Conservation (phyloP, 2,329 filamentous ascomycete species). For the Gremmenia infestans region DNA sequence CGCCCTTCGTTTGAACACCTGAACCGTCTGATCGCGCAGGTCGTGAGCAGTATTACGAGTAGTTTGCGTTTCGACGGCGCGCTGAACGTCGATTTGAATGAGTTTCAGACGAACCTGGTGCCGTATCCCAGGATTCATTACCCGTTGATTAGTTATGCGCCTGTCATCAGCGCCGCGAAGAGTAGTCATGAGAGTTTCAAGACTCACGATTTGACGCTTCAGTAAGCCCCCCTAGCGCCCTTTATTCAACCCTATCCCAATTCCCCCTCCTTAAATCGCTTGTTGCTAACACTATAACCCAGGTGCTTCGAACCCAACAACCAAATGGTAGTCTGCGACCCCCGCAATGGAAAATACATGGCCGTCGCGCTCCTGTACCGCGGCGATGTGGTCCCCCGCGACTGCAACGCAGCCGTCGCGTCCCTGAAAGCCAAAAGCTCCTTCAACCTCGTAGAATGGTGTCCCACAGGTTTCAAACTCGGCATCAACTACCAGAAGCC, state of each 20-base stretch:
- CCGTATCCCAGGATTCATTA: conserved; percentile 65
- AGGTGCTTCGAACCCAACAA: conserved; percentile 61
- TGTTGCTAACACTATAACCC: conserved; percentile 6
- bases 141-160: conserved; percentile 60
- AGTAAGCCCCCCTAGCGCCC: conserved; percentile 38
- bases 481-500: conserved; percentile 63
- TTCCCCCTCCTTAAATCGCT: conserved; percentile 4
- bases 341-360: conserved; percentile 65
- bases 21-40: conserved; percentile 62
- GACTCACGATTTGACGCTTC: conserved; percentile 58
- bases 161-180: conserved; percentile 55
- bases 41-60: conserved; percentile 62
- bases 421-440: conserved; percentile 59
- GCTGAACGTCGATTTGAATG: conserved; percentile 62
- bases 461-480: conserved; percentile 64
- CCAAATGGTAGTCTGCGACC: conserved; percentile 66
- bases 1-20: conserved; percentile 60
- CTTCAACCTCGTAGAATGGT: conserved; percentile 65
- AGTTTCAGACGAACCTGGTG: conserved; percentile 66
- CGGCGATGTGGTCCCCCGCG: conserved; percentile 59
- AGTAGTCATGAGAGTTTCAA: conserved; percentile 63
- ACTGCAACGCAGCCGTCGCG: conserved; percentile 54
- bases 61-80: conserved; percentile 61
- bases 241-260: not conserved
- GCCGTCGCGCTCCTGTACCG: conserved; percentile 62